Evolutionary conservation across 495 filamentous ascomycete genomes (phyloP), one percentile per base, ranked within the genome.

Genomic region (Penicillium riverlandense): DNA sequence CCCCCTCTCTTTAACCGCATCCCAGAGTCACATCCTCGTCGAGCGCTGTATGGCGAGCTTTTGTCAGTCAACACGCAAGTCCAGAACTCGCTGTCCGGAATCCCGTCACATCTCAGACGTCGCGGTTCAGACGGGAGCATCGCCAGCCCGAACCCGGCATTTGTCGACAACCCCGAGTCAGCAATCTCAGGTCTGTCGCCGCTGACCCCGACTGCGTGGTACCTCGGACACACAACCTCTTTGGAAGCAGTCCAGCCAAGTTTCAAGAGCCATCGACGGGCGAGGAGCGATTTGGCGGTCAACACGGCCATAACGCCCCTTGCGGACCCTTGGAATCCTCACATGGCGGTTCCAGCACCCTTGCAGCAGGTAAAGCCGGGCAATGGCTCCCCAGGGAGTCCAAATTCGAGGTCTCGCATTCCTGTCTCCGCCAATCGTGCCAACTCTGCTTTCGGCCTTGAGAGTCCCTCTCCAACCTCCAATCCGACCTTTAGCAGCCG

Each of bases 121-220:
- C 64, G 74, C 57, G 74, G 76, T 37, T 76, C 74, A 41, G 75
- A 77, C 54, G 72, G 75, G 27, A 77, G 67, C 49, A 68, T 78
- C 39, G 61, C 67, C 35, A 77, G 71, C 43, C 71, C 73, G 13
- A 74, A 71, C 43, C 66, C 78, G 12, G 69, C 72, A 14, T 68
- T 73, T 36, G 39, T 71, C 33, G 68, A 77, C 40, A 61, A 63
- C 12, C 50, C 61, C 14, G 66, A 77, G 38, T 57, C 61, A 28
- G 50, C 59, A 8, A 22, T 22, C 22, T 62, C 50, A 33, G 63
- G 44, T 22, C 50, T 15, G 55, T 66, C 75, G 4, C 71, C 71
- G 10, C 66, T 77, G 40, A 79, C 79, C 2, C 76, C 75, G 2
- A 74, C 72, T 22, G 74, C 75, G 14, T 79, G 76, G 76, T 79